phyloP scores from a whole-genome alignment of 2,329 filamentous ascomycete genomes.

The Fusarium austroafricanum region DNA sequence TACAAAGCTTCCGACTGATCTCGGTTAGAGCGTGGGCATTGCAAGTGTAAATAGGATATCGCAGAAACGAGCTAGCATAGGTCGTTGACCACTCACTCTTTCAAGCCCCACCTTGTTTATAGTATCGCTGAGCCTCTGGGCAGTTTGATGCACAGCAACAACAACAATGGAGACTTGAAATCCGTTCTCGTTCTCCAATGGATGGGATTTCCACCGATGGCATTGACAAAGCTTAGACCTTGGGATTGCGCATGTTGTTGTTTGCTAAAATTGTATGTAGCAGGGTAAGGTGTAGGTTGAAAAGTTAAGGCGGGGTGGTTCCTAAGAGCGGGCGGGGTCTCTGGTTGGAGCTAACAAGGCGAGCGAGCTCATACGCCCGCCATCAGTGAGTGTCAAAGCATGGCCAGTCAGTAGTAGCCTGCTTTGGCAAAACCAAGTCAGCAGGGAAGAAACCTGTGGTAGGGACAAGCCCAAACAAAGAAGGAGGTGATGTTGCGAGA shows the following conservation, averaged over 20 bases:
- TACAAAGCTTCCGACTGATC: not conserved
- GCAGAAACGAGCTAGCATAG: not conserved
- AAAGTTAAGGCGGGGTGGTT: conserved; percentile 1
- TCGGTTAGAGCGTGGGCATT: not conserved
- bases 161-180: conserved; percentile 1
- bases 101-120: conserved; percentile 8
- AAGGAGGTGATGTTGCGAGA: not conserved
- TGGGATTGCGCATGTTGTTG: not conserved
- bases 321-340: conserved; percentile 3
- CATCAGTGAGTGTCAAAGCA: not conserved
- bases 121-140: conserved; percentile 11
- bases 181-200: not conserved
- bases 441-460: not conserved
- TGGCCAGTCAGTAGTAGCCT: not conserved
- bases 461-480: not conserved
- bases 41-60: not conserved
- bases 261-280: not conserved
- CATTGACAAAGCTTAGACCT: not conserved
- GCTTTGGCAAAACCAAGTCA: not conserved
- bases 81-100: not conserved
- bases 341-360: not conserved
- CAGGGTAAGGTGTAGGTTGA: not conserved
- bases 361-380: not conserved
- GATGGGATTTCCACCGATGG: not conserved
- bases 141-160: not conserved